These are phyloP conservation scores for Schizothecium vesticola DNA, from an alignment of 495 filamentous ascomycete species.

Conservation along the genomic window DNA sequence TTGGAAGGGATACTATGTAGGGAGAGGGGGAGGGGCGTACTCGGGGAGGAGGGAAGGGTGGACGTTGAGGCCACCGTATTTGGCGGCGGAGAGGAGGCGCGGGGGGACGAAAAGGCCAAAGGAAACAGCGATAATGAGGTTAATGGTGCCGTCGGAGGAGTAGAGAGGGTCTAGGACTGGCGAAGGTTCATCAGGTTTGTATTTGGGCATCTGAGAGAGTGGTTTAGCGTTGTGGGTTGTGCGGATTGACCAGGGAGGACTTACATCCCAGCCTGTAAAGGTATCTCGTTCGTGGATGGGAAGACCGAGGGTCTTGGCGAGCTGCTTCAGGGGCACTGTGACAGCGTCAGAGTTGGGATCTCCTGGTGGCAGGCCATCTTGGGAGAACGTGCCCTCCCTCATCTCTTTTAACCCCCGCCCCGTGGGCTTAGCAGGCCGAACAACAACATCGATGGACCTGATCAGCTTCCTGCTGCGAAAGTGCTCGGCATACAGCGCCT, in stretches of 20 bases:
- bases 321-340: constrained; percentile 66
- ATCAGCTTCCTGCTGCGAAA: constrained; percentile 51
- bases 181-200: constrained; percentile 13
- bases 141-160: constrained; percentile 46
- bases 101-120: constrained; percentile 87
- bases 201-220: constrained; percentile 48
- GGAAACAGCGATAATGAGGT: constrained; percentile 91
- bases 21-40: constrained; percentile 37
- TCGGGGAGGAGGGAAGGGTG: constrained; percentile 92
- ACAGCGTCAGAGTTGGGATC: background rate
- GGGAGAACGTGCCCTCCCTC: constrained; percentile 53
- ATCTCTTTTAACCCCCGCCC: constrained; percentile 69
- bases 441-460: constrained; percentile 81
- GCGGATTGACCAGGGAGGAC: background rate
- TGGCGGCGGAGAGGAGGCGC: constrained; percentile 58
- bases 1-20: background rate
- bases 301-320: constrained; percentile 58
- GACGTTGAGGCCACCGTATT: constrained; percentile 86
- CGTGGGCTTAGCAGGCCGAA: constrained; percentile 65
- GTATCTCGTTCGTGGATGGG: constrained; percentile 69
- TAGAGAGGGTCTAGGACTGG: background rate
- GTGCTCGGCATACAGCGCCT: constrained; percentile 61
- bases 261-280: constrained; percentile 76
- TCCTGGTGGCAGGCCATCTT: background rate
- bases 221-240: background rate